Evolutionary conservation across 306 rosid species (phyloP).

Genomic region (Glycine latifolia): DNA sequence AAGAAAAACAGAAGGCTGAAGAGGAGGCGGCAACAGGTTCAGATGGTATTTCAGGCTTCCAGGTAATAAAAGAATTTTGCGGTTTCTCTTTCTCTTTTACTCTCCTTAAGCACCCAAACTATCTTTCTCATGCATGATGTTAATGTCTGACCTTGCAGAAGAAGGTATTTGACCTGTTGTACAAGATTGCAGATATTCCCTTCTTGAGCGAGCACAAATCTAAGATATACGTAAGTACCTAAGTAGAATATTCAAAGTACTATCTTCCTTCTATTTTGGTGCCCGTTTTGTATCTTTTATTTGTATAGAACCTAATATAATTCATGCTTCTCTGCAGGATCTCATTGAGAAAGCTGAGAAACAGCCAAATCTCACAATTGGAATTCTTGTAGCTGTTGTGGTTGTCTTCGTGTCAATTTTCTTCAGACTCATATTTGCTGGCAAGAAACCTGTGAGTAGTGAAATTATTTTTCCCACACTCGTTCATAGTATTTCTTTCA

Average conservation of each 20-base stretch:
- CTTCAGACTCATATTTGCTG: conserved; percentile 74
- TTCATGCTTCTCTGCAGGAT: conserved; percentile 56
- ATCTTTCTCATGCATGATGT: conserved; percentile 17
- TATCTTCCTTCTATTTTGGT: conserved; percentile 9
- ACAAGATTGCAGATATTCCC: conserved; percentile 87
- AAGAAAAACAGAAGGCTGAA: conserved; percentile 86
- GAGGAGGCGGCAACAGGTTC: conserved; percentile 50
- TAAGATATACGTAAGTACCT: conserved; percentile 49
- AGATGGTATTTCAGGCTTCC: conserved; percentile 65
- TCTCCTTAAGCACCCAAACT: background rate
- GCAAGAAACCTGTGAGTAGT: conserved; percentile 72
- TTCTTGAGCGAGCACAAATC: conserved; percentile 66
- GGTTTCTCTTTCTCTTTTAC: background rate
- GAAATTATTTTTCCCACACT: background rate
- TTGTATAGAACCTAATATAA: too few species aligned
- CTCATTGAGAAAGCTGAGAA: conserved; percentile 87
- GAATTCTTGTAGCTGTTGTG: conserved; percentile 64
- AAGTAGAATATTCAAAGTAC: background rate
- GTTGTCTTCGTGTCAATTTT: conserved; percentile 65
- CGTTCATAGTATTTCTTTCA: background rate
- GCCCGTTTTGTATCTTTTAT: too few species aligned
- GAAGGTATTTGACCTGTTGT: conserved; percentile 81
- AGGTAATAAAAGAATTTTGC: conserved; percentile 53
- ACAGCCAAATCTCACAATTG: conserved; percentile 84
- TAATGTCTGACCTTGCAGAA: conserved; percentile 66